Evolutionary conservation across 2,329 filamentous ascomycete species (phyloP), one percentile per base, ranked within the genome.

Genomic region (Aspergillus spinulosporus): DNA sequence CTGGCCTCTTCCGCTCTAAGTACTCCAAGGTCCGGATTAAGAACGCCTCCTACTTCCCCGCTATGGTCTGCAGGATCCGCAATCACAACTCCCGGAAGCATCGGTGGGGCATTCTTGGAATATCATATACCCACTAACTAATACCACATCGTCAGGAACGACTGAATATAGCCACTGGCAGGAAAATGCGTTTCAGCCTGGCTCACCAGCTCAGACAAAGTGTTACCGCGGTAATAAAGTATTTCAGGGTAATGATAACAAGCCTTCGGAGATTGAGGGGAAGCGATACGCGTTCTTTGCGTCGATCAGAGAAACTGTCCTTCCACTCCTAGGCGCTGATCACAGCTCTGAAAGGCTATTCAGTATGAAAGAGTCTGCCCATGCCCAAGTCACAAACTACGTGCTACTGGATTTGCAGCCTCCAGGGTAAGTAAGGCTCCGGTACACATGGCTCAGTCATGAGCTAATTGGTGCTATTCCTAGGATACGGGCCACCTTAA

Each of bases 401-500:
- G 11, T 15, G 4, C 9, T 26, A 15, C 12, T 47, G n/a, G 14
- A 26, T 3, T 14, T 12, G 9, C 49, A 57, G 14, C 54, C 54
- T 2, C 2, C 4, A 3, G 37, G 54, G 54, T 52, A 49, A 49
- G 49, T 31, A 31, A 42, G 6, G 37, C 12, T 5, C 11, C 42
- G 5, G 12, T 31, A 3, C 12, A 5, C 5, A 5, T 12, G 2
- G 34, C 5, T n/a, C 7, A 28, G 49, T 40, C 55, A 59, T 34
- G 52, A 39, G 49, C 6, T 53, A 40, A 49, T n/a, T 15, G 42
- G 32, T 2, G 5, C 1, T 1, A 36, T 26, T 2, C 1, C 14
- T 29, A 52, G 43, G n/a, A 43, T 84, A 9, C 78, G 65, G 1
- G 82, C 82, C 0, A 74, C 64, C 0, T 78, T 82, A 68, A 82